These are phyloP conservation scores for Aspergillus sp. DNA, from an alignment of 2,329 filamentous ascomycete species.

Conservation along the genomic window DNA sequence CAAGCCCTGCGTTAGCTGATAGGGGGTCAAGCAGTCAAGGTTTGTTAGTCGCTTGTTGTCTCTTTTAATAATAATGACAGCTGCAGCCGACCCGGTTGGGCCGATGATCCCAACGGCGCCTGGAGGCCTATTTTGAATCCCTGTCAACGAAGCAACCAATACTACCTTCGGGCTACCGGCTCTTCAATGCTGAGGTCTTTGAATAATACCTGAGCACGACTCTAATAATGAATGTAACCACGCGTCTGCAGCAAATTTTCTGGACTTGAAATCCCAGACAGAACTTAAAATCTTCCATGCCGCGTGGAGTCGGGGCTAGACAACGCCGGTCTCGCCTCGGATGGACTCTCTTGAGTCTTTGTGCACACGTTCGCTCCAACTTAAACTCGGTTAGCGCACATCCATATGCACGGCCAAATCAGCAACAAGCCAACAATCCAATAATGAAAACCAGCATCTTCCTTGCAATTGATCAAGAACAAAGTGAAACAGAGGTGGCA, in stretches of 20 bases:
- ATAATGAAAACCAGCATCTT: background rate
- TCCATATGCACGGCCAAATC: background rate
- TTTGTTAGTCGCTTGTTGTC: background rate
- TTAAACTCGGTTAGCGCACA: background rate
- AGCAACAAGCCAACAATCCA: background rate
- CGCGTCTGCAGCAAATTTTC: background rate
- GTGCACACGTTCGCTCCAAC: constrained; percentile 3
- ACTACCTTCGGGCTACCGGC: background rate
- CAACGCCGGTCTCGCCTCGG: constrained; percentile 4
- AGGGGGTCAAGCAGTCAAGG: background rate
- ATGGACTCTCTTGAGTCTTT: background rate
- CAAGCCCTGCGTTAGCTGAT: constrained; percentile 7
- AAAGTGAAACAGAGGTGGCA: background rate
- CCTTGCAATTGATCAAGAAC: background rate
- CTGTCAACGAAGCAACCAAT: background rate
- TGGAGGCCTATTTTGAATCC: background rate
- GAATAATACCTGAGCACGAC: background rate
- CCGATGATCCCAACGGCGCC: background rate
- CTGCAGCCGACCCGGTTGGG: constrained; percentile 11
- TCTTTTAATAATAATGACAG: constrained; percentile 9
- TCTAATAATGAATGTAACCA: background rate
- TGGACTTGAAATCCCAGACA: background rate
- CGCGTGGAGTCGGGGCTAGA: background rate
- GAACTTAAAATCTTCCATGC: background rate
- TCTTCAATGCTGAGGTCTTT: background rate